Evolutionary conservation across 305 asterid species (phyloP), one percentile per base, ranked within the genome.

Genomic region (Fraxinus dipetala): DNA sequence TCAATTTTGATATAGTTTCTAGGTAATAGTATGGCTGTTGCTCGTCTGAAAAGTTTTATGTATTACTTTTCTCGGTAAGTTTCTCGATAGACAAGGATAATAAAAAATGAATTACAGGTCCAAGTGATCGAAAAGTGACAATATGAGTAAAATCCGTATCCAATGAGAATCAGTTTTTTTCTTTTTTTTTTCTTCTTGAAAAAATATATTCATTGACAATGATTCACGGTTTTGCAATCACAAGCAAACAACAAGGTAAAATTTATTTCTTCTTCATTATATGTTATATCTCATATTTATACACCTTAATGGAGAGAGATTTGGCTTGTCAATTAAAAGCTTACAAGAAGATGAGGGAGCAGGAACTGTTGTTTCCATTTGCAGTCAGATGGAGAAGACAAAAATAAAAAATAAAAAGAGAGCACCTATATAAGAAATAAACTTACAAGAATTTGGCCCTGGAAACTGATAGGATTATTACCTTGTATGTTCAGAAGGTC

Each of bases 1-100:
- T 69, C 65, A 30, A 48, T 26, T 54, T 83, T 70, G 63, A 59
- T 67, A 78, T 77, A 38, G 16, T 72, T 80, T 24, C 45, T 38
- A 69, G 73, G 72, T 61, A 20, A 34, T 34, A 20, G 32, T 20
- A 32, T 56, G 54, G 16, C 69, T n/a, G 59, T 74, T 76, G 51
- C 40, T 80, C 28, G 31, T 45, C 34, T 45, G 76, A 63, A 81
- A 79, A 36, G 48, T 43, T 65, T 26, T 67, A 20, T 1, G 24
- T 75, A 76, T 14, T n/a, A 30, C 75, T 45, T 22, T 63, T 54
- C 38, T 79, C 69, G 22, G 14, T 75, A 76, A 76, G 61, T 79
- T 56, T 73, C 32, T 76, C 45, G 65, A 74, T 16, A 26, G 38
- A 79, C 72, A 40, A 72, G 24, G 73, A 76, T 9, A 24, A 69